phyloP scores from a whole-genome alignment of 176 grass and related monocot species.

The Eremochloa ophiuroides region DNA sequence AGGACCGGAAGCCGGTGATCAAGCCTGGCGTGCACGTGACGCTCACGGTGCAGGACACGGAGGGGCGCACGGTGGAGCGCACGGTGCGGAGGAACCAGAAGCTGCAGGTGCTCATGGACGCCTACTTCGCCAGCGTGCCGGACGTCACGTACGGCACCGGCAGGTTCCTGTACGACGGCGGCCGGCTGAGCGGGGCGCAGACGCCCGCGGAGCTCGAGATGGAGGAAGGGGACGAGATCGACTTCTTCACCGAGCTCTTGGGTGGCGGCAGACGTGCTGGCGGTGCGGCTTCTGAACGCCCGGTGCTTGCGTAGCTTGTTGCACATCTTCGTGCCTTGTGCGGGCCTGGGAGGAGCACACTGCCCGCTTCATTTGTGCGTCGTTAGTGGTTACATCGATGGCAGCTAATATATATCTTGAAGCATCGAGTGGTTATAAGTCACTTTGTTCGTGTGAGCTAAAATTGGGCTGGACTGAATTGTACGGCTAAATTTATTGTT shows the following conservation, averaged over 20 bases:
- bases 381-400: neutral
- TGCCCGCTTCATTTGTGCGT: too few relatives aligned
- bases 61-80: neutral
- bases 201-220: conserved; percentile 21
- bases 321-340: neutral
- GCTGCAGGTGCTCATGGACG: conserved; percentile 34
- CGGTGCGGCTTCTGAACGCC: neutral
- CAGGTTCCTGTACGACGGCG: conserved; percentile 32
- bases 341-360: too few relatives aligned
- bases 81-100: conserved; percentile 18
- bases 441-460: too few relatives aligned
- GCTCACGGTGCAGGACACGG: conserved; percentile 30
- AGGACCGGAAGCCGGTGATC: conserved; percentile 28
- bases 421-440: neutral
- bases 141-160: conserved; percentile 1
- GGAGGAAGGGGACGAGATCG: conserved; percentile 28
- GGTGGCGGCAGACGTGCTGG: neutral
- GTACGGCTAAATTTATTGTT: too few relatives aligned
- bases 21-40: conserved; percentile 36
- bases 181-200: neutral
- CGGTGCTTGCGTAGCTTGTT: neutral
- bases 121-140: conserved; percentile 13
- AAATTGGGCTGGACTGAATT: too few relatives aligned
- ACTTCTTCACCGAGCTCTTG: conserved; percentile 28
- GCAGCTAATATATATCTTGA: neutral